Conservation (phyloP, 2,329 filamentous ascomycete species). For the Pestalotiopsis sp. region DNA sequence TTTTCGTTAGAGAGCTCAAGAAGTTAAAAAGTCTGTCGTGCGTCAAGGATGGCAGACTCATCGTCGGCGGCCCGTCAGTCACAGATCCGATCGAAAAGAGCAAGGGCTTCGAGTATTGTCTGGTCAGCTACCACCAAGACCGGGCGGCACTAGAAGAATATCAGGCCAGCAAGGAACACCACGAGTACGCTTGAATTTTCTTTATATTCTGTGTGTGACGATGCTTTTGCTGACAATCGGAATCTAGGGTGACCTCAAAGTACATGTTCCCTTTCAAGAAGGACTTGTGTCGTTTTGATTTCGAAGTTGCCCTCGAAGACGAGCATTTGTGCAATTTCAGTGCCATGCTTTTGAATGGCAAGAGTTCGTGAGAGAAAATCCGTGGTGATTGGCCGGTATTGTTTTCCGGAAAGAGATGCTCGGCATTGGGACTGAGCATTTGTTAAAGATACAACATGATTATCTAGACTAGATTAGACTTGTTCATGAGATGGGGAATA, state of each 20-base stretch:
- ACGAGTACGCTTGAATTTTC: slow-evolving; percentile 36
- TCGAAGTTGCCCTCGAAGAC: slow-evolving; percentile 37
- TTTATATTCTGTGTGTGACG: neutral
- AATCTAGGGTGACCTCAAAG: slow-evolving; percentile 49
- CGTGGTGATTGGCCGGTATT: neutral
- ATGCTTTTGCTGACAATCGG: neutral
- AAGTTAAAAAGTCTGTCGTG: slow-evolving; percentile 49
- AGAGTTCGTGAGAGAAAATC: neutral
- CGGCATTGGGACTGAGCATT: no score
- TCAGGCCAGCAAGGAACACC: slow-evolving; percentile 55
- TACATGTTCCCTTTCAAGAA: slow-evolving; percentile 57
- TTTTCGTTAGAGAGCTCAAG: slow-evolving; percentile 50
- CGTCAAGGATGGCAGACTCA: slow-evolving; percentile 48
- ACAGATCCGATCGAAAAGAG: slow-evolving; percentile 54
- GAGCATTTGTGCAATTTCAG: slow-evolving; percentile 8
- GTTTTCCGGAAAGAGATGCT: neutral
- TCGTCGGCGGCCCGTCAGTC: slow-evolving; percentile 56
- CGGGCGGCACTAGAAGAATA: slow-evolving; percentile 50
- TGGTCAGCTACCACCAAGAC: slow-evolving; percentile 55
- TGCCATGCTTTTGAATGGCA: neutral
- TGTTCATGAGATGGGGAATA: no score
- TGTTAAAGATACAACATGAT: no score
- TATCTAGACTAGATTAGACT: no score
- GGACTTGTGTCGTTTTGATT: slow-evolving; percentile 58
- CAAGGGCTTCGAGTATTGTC: slow-evolving; percentile 54